Evolutionary conservation across 2,329 filamentous ascomycete genomes (phyloP).

Genomic region (Colletotrichum navitas): DNA sequence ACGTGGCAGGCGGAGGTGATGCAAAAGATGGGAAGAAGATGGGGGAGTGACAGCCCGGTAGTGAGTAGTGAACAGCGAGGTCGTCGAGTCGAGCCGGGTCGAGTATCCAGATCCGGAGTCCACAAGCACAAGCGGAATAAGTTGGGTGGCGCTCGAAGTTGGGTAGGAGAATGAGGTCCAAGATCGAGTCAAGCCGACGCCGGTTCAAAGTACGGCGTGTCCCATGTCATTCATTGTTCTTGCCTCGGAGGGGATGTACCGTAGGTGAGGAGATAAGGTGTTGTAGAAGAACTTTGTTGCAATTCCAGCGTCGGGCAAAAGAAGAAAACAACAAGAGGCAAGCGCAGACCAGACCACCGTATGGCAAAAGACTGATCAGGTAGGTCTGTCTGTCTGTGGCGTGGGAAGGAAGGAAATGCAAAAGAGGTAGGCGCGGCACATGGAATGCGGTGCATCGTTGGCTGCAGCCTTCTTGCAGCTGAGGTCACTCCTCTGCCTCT

Average conservation of each 20-base stretch:
- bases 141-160: slow-evolving; percentile 14
- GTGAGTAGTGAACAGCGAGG: slow-evolving; percentile 2
- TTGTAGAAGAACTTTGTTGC: slow-evolving; percentile 4
- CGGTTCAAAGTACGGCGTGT: slow-evolving; percentile 19
- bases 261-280: not conserved
- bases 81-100: not conserved
- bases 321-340: slow-evolving; percentile 17
- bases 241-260: slow-evolving; percentile 19
- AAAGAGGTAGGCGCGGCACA: slow-evolving; percentile 41
- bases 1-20: not conserved
- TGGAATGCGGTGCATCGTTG: slow-evolving; percentile 39
- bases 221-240: slow-evolving; percentile 30
- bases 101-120: not conserved
- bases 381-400: slow-evolving; percentile 7
- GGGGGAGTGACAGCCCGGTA: not conserved
- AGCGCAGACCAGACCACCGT: slow-evolving; percentile 16
- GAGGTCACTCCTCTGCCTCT: slow-evolving; percentile 41
- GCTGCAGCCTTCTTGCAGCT: slow-evolving; percentile 43
- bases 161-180: slow-evolving; percentile 14
- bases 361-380: not conserved
- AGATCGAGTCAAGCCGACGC: slow-evolving; percentile 37
- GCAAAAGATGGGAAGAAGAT: not conserved
- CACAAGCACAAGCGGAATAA: not conserved
- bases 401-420: slow-evolving; percentile 7
- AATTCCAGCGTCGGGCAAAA: slow-evolving; percentile 9